phyloP scores from a whole-genome alignment of 169 alveolate species.

The Plasmodium berghei region DNA sequence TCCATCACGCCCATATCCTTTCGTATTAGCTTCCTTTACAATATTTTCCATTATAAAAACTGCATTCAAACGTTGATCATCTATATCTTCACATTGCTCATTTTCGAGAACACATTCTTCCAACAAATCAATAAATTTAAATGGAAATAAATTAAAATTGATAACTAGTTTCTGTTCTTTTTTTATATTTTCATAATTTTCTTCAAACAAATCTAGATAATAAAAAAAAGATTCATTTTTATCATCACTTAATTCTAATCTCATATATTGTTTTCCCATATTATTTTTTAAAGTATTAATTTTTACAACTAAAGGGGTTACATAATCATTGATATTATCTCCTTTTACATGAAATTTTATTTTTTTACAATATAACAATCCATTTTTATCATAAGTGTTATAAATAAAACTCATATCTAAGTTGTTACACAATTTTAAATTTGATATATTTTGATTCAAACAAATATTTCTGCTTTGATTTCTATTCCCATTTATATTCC shows the following conservation, averaged over 20 bases:
- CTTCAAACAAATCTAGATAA: slow-evolving; percentile 65
- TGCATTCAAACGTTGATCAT: slow-evolving; percentile 61
- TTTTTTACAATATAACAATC: slow-evolving; percentile 44
- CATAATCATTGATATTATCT: slow-evolving; percentile 28
- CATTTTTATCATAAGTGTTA: slow-evolving; percentile 61
- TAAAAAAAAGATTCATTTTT: slow-evolving; percentile 58
- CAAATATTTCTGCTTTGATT: background rate
- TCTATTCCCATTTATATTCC: no score
- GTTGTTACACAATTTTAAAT: slow-evolving; percentile 1
- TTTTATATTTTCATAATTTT: slow-evolving; percentile 69
- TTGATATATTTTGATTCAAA: no score
- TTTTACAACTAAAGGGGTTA: slow-evolving; percentile 20
- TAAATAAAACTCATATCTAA: slow-evolving; percentile 69
- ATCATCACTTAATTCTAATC: slow-evolving; percentile 63
- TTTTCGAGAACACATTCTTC: slow-evolving; percentile 64
- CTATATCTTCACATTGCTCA: slow-evolving; percentile 49
- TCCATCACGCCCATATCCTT: slow-evolving; percentile 9
- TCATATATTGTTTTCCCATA: slow-evolving; percentile 48
- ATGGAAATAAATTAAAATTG: slow-evolving; percentile 69
- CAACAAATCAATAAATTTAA: slow-evolving; percentile 61
- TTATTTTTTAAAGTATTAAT: slow-evolving; percentile 37
- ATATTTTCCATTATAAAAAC: slow-evolving; percentile 32
- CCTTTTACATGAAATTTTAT: slow-evolving; percentile 36
- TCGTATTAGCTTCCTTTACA: background rate
- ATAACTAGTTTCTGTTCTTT: slow-evolving; percentile 62